Percentiles rank a stretch among this genome's conserved stretches.
Conservation (phyloP, 768 basidiomycete genomes). For the Crassisporium funariophilum region DNA sequence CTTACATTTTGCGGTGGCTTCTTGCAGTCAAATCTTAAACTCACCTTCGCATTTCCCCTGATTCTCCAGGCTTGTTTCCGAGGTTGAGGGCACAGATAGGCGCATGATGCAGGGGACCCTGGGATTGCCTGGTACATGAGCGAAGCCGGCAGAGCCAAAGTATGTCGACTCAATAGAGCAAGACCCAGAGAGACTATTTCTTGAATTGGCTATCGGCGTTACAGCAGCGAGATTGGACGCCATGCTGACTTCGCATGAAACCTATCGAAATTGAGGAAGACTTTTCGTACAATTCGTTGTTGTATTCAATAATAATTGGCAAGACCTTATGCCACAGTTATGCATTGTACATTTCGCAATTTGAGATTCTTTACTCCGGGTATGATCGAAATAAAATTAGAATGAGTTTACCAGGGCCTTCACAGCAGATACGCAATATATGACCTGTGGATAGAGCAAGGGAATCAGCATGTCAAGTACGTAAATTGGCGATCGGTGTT, state of each 20-base stretch:
- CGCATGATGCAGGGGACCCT: constrained; percentile 23
- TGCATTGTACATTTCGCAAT: constrained; percentile 28
- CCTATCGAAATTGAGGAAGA: constrained; percentile 13
- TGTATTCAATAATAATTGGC: background rate
- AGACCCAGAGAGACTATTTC: constrained; percentile 29
- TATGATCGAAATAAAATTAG: constrained; percentile 12
- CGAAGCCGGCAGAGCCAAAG: too few species aligned
- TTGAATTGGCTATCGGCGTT: constrained; percentile 23
- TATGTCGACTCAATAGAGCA: too few species aligned
- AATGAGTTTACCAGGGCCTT: constrained; percentile 5
- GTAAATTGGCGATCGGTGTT: constrained; percentile 16
- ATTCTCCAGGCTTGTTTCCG: constrained; percentile 17
- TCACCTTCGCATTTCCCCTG: constrained; percentile 24
- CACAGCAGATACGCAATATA: constrained; percentile 22
- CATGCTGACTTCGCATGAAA: constrained; percentile 21
- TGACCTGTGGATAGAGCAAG: constrained; percentile 18
- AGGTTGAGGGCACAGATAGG: constrained; percentile 29
- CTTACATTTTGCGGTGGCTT: constrained; percentile 18
- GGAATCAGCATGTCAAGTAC: background rate
- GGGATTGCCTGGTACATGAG: constrained; percentile 28
- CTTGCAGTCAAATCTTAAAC: constrained; percentile 18
- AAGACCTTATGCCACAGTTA: too few species aligned
- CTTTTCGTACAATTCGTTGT: too few species aligned
- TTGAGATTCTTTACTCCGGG: constrained; percentile 29
- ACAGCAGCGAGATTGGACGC: constrained; percentile 15